Evolutionary conservation across 768 basidiomycete genomes (phyloP).

Genomic region (Lenzites betulinus): DNA sequence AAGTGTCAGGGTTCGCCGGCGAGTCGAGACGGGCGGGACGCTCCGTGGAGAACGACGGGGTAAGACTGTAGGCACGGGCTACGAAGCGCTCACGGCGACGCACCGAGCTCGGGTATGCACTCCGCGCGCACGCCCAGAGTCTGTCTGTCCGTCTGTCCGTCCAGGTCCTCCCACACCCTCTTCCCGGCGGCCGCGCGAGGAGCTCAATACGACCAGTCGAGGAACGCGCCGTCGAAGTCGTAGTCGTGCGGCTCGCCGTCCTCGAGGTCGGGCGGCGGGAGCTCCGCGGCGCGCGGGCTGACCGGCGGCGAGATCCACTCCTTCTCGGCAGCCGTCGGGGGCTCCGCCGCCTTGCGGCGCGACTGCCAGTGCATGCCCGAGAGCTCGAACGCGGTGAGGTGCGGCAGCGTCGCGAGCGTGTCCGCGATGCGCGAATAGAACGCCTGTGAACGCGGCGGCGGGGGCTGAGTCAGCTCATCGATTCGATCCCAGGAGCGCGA

Average conservation of each 20-base stretch:
- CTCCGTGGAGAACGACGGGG: conserved; percentile 7
- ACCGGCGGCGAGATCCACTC: conserved; percentile 35
- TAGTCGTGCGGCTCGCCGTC: conserved; percentile 26
- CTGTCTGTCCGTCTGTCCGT: neutral
- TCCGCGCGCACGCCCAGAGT: neutral
- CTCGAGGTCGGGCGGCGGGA: conserved; percentile 22
- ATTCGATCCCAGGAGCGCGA: neutral
- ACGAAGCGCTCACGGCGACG: conserved; percentile 19
- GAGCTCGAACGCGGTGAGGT: conserved; percentile 69
- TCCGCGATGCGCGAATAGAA: conserved; percentile 65
- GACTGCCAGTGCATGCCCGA: conserved; percentile 77
- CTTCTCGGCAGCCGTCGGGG: conserved; percentile 16
- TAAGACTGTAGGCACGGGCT: neutral
- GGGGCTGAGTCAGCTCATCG: conserved; percentile 7
- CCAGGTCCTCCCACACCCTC: neutral
- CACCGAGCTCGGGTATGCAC: conserved; percentile 12
- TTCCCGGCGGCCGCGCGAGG: no score
- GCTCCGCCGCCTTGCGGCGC: conserved; percentile 36
- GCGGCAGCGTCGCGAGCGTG: conserved; percentile 57
- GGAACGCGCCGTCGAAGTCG: conserved; percentile 31
- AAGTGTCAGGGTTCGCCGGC: neutral
- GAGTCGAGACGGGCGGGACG: neutral
- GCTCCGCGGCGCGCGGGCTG: conserved; percentile 26
- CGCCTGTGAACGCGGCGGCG: conserved; percentile 39
- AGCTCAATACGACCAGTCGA: conserved; percentile 33